phyloP scores from a whole-genome alignment of 139 green algal species.

The Picochlorum sp. region DNA sequence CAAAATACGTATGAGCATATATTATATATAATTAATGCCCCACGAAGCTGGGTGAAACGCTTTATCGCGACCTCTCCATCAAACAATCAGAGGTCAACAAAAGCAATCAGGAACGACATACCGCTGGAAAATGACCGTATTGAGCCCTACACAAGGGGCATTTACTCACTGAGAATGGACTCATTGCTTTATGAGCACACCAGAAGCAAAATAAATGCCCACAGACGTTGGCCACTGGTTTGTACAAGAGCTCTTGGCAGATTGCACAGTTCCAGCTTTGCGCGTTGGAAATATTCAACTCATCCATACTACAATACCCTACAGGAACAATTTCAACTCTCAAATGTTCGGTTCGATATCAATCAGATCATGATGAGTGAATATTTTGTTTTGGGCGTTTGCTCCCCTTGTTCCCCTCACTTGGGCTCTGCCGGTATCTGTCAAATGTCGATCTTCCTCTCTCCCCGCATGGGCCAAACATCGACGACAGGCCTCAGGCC shows the following conservation, averaged over 20 bases:
- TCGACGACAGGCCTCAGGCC: too few relatives aligned
- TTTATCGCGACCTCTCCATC: neutral
- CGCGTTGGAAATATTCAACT: neutral
- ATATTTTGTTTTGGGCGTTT: too few relatives aligned
- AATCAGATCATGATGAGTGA: too few relatives aligned
- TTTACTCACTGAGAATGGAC: constrained; percentile 16
- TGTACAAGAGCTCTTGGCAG: constrained; percentile 69
- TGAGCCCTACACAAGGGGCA: constrained; percentile 34
- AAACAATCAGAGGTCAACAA: neutral
- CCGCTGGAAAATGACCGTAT: constrained; percentile 32
- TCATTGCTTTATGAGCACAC: constrained; percentile 45
- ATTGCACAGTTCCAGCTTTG: constrained; percentile 59
- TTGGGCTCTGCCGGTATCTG: too few relatives aligned
- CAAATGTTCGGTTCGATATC: too few relatives aligned
- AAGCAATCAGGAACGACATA: constrained; percentile 4
- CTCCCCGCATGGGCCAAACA: too few relatives aligned
- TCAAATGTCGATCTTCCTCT: too few relatives aligned
- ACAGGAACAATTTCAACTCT: too few relatives aligned
- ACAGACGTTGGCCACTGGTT: constrained; percentile 58
- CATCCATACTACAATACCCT: constrained; percentile 3
- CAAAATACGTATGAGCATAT: neutral
- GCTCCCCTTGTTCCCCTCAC: too few relatives aligned
- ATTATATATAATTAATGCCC: constrained; percentile 2
- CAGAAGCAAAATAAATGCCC: constrained; percentile 74
- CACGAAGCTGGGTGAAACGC: neutral